phyloP scores from a whole-genome alignment of 768 basidiomycete species.

The Collybiopsis confluens region DNA sequence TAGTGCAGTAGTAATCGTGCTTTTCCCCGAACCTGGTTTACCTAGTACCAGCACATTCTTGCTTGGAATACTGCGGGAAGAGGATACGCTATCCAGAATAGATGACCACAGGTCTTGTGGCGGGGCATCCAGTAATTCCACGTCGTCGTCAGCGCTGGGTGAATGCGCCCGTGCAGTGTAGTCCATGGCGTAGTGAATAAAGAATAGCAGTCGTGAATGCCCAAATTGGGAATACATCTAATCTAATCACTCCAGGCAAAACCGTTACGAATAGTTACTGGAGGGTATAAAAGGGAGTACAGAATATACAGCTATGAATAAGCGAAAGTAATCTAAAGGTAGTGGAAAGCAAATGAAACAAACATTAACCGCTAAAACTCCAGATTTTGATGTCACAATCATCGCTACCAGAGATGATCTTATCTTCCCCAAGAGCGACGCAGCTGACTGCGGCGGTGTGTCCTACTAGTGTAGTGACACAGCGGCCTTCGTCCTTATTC shows the following conservation, averaged over 20 bases:
- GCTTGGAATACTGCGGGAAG: slow-evolving; percentile 73
- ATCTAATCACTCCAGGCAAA: no score
- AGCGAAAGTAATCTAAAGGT: background rate
- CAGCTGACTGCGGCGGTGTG: slow-evolving; percentile 94
- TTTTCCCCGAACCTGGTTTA: slow-evolving; percentile 75
- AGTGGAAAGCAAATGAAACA: background rate
- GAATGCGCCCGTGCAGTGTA: no score
- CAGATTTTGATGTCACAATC: slow-evolving; percentile 86
- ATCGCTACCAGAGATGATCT: slow-evolving; percentile 95
- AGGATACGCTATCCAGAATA: slow-evolving; percentile 85
- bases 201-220: no score
- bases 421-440: slow-evolving; percentile 86
- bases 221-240: no score
- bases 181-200: no score
- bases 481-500: slow-evolving; percentile 85
- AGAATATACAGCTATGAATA: background rate
- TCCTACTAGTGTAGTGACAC: slow-evolving; percentile 86
- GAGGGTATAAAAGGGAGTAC: background rate
- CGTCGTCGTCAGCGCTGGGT: no score
- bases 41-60: slow-evolving; percentile 88
- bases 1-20: slow-evolving; percentile 64
- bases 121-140: slow-evolving; percentile 23
- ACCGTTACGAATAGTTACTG: background rate
- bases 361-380: slow-evolving; percentile 52
- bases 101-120: slow-evolving; percentile 89